Conservation (phyloP, 805 yeast genomes). For the Yamadazyma philogaea region DNA sequence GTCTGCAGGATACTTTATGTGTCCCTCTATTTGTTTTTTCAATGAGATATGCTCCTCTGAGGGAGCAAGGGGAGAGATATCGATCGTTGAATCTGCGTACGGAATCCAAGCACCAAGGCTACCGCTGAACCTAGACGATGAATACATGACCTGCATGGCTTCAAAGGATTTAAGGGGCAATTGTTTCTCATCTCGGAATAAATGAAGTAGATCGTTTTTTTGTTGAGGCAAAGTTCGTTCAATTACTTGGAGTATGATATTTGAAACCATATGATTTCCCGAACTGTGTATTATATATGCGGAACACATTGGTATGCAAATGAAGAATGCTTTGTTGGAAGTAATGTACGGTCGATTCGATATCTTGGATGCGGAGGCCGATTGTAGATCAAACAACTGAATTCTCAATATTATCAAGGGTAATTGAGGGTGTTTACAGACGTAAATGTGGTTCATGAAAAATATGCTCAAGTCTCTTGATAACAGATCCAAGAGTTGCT, state of each 20-base stretch:
- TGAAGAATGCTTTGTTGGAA: conserved; percentile 59
- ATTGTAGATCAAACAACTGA: conserved; percentile 59
- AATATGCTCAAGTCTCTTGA: conserved; percentile 46
- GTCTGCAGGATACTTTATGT: conserved; percentile 1
- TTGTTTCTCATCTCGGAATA: conserved; percentile 37
- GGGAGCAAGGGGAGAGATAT: conserved; percentile 58
- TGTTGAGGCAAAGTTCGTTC: conserved; percentile 49
- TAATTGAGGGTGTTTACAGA: conserved; percentile 60
- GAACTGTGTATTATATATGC: conserved; percentile 62
- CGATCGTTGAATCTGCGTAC: conserved; percentile 67
- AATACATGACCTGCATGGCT: conserved; percentile 55
- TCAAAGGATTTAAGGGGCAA: conserved; percentile 45
- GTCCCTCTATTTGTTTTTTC: conserved; percentile 1
- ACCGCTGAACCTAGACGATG: conserved; percentile 58
- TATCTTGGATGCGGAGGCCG: conserved; percentile 10
- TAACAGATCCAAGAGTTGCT: conserved; percentile 47
- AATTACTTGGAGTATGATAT: conserved; percentile 58
- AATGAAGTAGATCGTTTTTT: conserved; percentile 38
- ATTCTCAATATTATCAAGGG: conserved; percentile 62
- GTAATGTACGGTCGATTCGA: conserved; percentile 39
- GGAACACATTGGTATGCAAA: conserved; percentile 66
- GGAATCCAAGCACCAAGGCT: conserved; percentile 71
- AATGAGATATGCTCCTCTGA: conserved; percentile 41
- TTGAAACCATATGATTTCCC: conserved; percentile 40
- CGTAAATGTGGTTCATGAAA: conserved; percentile 63